These are phyloP conservation scores for Xerocomus spinulosus DNA, from an alignment of 768 basidiomycete species.

Conservation along the genomic window DNA sequence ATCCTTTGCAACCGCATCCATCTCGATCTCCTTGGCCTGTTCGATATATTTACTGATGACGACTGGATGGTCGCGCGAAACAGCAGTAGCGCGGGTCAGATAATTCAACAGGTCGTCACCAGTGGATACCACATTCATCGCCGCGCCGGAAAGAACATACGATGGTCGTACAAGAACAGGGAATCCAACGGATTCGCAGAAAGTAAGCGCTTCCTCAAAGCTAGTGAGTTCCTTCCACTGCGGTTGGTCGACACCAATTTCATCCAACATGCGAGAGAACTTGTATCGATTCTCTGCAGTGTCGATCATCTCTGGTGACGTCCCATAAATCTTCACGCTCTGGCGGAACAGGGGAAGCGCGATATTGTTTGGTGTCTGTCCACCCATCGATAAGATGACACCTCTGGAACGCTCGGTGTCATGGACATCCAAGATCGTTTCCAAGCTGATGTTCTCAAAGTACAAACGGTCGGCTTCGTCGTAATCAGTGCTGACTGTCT, in stretches of 20 bases:
- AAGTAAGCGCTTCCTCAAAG: constrained; percentile 79
- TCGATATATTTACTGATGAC: constrained; percentile 99
- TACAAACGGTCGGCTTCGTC: constrained; percentile 98
- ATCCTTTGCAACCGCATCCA: constrained; percentile 97
- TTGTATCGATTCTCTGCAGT: constrained; percentile 99
- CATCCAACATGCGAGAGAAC: constrained; percentile 95
- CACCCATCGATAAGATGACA: constrained; percentile 96
- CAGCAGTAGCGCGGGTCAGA: constrained; percentile 90
- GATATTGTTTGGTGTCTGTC: constrained; percentile 98
- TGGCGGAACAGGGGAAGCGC: constrained; percentile 92
- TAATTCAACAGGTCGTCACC: constrained; percentile 88
- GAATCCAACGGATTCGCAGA: constrained; percentile 92
- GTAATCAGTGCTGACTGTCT: constrained; percentile 98
- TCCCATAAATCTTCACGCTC: constrained; percentile 98
- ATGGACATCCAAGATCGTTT: constrained; percentile 96
- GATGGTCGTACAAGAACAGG: constrained; percentile 97
- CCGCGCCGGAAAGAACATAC: constrained; percentile 98
- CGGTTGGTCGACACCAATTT: constrained; percentile 98
- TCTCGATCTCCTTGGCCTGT: constrained; percentile 99
- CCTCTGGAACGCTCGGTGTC: constrained; percentile 85
- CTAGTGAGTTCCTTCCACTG: constrained; percentile 95
- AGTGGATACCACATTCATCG: constrained; percentile 99
- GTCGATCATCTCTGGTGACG: constrained; percentile 99
- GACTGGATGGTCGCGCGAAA: constrained; percentile 94
- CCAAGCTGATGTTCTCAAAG: constrained; percentile 97